These are phyloP conservation scores for Exsudoporus frostii DNA, from an alignment of 768 basidiomycete species.

Conservation along the genomic window DNA sequence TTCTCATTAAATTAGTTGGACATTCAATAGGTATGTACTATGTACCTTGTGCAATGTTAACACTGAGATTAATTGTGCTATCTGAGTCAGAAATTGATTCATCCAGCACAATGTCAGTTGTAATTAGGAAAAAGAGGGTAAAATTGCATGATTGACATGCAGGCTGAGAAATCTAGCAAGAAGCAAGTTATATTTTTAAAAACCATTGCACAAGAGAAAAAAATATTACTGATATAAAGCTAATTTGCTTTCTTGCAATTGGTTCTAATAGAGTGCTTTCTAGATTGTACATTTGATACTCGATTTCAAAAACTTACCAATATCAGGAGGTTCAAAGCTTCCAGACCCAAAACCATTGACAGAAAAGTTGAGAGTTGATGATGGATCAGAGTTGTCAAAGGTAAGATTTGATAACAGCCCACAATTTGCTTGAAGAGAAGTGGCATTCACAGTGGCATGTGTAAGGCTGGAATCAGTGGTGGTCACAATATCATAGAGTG, in stretches of 20 bases:
- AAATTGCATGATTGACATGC: too few relatives aligned
- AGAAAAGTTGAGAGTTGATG: background rate
- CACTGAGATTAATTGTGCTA: background rate
- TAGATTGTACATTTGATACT: background rate
- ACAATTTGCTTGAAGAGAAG: slow-evolving; percentile 6
- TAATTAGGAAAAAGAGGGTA: slow-evolving; percentile 7
- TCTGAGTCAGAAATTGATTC: background rate
- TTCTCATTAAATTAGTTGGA: accelerated
- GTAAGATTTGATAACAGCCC: slow-evolving; percentile 10
- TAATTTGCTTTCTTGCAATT: background rate
- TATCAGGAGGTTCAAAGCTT: background rate
- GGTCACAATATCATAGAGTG: slow-evolving; percentile 9
- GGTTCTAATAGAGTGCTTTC: background rate
- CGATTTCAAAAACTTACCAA: background rate
- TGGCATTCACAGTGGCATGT: slow-evolving; percentile 12
- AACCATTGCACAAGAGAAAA: too few relatives aligned
- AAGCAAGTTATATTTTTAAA: background rate
- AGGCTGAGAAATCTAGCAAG: too few relatives aligned
- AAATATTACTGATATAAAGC: background rate
- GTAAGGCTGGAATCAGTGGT: background rate
- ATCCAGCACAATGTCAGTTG: slow-evolving; percentile 8
- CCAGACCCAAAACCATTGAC: background rate
- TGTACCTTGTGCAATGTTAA: background rate
- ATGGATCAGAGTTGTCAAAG: too few relatives aligned
- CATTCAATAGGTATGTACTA: background rate